Conservation (phyloP, 352 stramenopile species). For the Saprolegnia parasitica region DNA sequence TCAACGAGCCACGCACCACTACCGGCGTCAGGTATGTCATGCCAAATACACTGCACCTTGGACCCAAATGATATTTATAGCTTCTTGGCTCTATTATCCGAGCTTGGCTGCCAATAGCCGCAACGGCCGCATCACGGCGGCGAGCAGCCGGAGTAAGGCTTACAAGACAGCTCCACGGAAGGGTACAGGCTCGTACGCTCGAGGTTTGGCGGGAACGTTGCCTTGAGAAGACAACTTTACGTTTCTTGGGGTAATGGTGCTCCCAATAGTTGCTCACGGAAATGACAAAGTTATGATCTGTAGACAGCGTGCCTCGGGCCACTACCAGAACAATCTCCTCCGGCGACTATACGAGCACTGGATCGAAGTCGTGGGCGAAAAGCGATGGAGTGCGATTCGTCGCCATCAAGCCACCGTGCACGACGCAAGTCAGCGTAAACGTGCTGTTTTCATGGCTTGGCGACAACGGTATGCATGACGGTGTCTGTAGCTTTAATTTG, state of each 20-base stretch:
- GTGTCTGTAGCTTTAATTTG: background rate
- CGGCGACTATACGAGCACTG: slow-evolving; percentile 2
- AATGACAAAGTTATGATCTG: background rate
- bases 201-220: background rate
- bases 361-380: slow-evolving; percentile 12
- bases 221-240: background rate
- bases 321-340: background rate
- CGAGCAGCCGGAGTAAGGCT: background rate
- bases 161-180: background rate
- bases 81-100: background rate
- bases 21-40: no score
- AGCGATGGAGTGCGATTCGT: slow-evolving; percentile 10
- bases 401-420: slow-evolving; percentile 8
- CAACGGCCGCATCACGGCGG: background rate
- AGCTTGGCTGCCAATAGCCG: background rate
- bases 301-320: background rate
- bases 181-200: background rate
- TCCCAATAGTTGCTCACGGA: background rate
- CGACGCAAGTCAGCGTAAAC: background rate
- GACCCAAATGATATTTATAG: no score
- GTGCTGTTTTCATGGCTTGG: background rate
- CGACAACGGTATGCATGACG: background rate
- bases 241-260: slow-evolving; percentile 3
- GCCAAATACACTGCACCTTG: no score
- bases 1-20: no score